Evolutionary conservation across 1,284 basidiomycete species (phyloP), one percentile per base, ranked within the genome.

Genomic region (Ceraceosorus guamensis): DNA sequence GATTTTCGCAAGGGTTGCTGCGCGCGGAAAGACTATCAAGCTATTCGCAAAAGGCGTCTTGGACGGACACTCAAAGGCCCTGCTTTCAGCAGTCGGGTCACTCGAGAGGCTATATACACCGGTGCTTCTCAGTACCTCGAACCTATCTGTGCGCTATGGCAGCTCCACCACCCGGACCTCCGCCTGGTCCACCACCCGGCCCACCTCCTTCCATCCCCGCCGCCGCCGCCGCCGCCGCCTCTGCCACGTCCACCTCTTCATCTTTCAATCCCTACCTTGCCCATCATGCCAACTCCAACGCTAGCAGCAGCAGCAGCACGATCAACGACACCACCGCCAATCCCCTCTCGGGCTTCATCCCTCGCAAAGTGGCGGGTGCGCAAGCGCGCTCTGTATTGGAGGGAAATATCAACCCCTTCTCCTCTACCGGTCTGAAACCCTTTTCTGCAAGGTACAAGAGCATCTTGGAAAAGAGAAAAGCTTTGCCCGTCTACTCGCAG

Each of bases 401-500:
- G 67, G 85, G 88, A 63, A 84, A 89, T 48, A 67, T 85, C 52
- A 97, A 97, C 74, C 89, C 92, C 0, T 98, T 97, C 79, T 58
- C 61, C 5, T 49, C 56, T 8, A 61, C 56, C 2, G 57, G 60
- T 14, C 85, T 85, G 62, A 41, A 46, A 43, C 86, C 88, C 0
- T 89, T 87, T 76, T 84, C 88, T 0, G 77, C 82, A 3, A 82
- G 86, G 59, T 98, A 96, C 81, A 85, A 82, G 77, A 89, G 88
- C 77, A 95, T 98, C 56, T 78, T 97, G 8, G 83, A 87, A 66
- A 79, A 83, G 43, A 83, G 95, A 55, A 90, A 87, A 80, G 89
- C 89, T 71, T 80, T 98, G 10, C 93, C 93, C 0, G 93, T 98
- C 0, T 96, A 83, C 71, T 80, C 85, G 7, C 89, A 96, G 79